Evolutionary conservation across 2,329 filamentous ascomycete genomes (phyloP), one percentile per base, ranked within the genome.

Genomic region (Blastomyces percursus): DNA sequence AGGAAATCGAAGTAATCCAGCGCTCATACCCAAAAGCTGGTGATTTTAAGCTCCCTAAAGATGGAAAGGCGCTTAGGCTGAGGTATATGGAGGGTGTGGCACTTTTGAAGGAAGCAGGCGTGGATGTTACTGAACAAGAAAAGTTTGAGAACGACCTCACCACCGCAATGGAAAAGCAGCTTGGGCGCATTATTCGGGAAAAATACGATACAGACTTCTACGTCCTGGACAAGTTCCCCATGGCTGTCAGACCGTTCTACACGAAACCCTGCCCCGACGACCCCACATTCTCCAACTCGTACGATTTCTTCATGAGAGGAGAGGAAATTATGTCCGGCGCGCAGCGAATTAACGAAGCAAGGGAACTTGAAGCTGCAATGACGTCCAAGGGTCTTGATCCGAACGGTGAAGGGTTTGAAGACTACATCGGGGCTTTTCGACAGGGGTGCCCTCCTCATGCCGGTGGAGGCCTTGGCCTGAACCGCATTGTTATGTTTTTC

Each of bases 171-270:
- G 79, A 81, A 70, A 80, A 75, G 79, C 89, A 88, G n/a, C 86
- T 97, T 9, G 94, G 94, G 63, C 86, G 86, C 32, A 82, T 97
- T 57, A 85, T 97, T 67, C 87, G 90, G 63, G 83, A 90, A 70
- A 96, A 96, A 78, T 96, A 88, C 82, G 84, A 88, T 73, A 94
- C 91, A 64, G 94, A 99, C 79, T 97, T 97, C 79, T 97, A 96
- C 79, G 87, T 95, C 27, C 84, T 99, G 66, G 93, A 97, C 81
- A 94, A 97, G 78, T 99, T 96, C 82, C 94, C 94, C 54, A 86
- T 94, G 75, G 81, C 82, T 46, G 90, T 94, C 24, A 85, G 94
- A 38, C 93, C 93, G 5, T 96, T 96, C 77, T 97, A 96, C 77
- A 91, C 93, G 65, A 90, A 93, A 79, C 86, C 89, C 61, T 89